Conservation (phyloP, 2,329 filamentous ascomycete species). For the Colletotrichum trifolii region DNA sequence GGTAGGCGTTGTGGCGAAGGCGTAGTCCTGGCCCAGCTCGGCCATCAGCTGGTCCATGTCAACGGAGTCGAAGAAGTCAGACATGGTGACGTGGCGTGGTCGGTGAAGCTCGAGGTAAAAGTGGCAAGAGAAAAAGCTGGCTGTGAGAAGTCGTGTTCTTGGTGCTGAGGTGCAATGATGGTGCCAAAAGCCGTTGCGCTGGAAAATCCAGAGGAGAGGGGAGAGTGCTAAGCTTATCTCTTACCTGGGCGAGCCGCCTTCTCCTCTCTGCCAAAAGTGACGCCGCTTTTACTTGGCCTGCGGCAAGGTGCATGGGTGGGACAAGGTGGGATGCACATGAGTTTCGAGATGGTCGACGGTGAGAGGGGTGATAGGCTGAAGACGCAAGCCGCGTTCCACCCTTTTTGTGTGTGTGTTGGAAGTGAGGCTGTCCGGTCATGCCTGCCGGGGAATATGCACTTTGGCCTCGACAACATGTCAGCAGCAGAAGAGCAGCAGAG, state of each 20-base stretch:
- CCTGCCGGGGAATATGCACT: neutral
- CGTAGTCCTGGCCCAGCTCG: too few relatives aligned
- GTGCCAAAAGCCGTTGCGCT: neutral
- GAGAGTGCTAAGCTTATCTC: slow-evolving; percentile 19
- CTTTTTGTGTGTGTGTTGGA: neutral
- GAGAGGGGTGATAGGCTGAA: slow-evolving; percentile 32
- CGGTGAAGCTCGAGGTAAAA: slow-evolving; percentile 34
- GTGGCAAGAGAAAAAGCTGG: slow-evolving; percentile 33
- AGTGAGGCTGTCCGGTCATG: neutral
- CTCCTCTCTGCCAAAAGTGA: neutral
- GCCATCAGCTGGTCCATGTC: neutral
- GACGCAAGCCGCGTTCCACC: slow-evolving; percentile 31
- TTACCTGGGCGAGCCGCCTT: too few relatives aligned
- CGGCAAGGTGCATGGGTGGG: neutral
- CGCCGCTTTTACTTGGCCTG: slow-evolving; percentile 19
- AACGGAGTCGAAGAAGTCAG: slow-evolving; percentile 38
- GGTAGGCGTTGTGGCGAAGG: too few relatives aligned
- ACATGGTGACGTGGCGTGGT: slow-evolving; percentile 39
- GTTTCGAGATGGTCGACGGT: neutral
- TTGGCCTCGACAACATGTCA: neutral
- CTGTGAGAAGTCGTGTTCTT: neutral
- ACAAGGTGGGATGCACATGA: neutral
- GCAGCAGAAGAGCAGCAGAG: neutral
- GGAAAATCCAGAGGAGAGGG: too few relatives aligned
- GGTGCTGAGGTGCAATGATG: neutral